phyloP scores from a whole-genome alignment of 2,329 filamentous ascomycete species.

The Aquanectria penicillioides region DNA sequence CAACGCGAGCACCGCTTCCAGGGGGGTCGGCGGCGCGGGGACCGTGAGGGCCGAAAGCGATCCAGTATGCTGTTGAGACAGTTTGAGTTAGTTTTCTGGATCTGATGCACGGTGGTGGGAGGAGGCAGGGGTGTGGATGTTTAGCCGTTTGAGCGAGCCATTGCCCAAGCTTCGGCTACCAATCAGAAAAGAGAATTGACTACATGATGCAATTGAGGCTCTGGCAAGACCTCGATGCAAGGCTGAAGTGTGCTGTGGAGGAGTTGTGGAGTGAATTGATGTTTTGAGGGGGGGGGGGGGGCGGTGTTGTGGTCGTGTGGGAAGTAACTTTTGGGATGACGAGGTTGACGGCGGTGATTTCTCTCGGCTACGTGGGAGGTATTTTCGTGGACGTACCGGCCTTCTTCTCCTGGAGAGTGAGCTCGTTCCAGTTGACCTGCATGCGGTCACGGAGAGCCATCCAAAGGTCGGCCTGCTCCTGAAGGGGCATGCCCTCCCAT shows the following conservation, averaged over 20 bases:
- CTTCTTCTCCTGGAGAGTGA: conserved; percentile 98
- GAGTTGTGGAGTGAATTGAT: conserved; percentile 29
- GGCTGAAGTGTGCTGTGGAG: conserved; percentile 29
- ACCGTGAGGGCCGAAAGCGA: conserved; percentile 96
- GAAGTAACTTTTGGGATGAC: conserved; percentile 12
- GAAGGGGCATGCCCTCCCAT: conserved; percentile 97
- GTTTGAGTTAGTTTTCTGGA: conserved; percentile 50
- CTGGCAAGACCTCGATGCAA: conserved; percentile 27
- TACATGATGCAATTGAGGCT: conserved; percentile 42
- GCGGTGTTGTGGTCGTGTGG: background rate
- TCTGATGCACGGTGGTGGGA: conserved; percentile 18
- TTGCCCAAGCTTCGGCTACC: conserved; percentile 26
- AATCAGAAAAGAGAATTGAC: conserved; percentile 38
- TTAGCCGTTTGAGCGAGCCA: conserved; percentile 26
- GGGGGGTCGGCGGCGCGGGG: conserved; percentile 86
- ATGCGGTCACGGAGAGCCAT: conserved; percentile 98
- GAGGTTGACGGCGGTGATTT: conserved; percentile 17
- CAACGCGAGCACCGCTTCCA: conserved; percentile 84
- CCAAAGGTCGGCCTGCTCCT: conserved; percentile 99
- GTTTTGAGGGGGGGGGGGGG: conserved; percentile 3
- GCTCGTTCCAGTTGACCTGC: conserved; percentile 96
- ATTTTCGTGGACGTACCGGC: conserved; percentile 78
- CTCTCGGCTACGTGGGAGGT: conserved; percentile 46
- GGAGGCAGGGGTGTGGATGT: conserved; percentile 14
- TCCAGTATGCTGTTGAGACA: conserved; percentile 87